A percentile compares a stretch with the other conserved stretches of the same genome.
phyloP scores from a whole-genome alignment of 1,139 yeast species.

The Kodamaea fungicola region DNA sequence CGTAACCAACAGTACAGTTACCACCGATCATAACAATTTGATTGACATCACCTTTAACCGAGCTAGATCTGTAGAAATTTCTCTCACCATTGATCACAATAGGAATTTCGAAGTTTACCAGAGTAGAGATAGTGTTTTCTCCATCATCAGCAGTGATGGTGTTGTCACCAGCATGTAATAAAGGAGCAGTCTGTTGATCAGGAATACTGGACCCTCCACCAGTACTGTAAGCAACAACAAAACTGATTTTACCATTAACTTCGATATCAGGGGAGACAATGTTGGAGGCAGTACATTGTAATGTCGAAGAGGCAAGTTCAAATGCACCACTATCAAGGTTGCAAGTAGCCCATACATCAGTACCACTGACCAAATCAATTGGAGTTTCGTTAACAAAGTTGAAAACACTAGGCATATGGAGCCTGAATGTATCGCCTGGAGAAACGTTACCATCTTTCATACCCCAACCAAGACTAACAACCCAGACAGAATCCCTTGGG shows the following conservation, averaged over 20 bases:
- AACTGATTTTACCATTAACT: conserved; percentile 17
- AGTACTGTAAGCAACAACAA: conserved; percentile 24
- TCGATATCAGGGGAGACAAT: conserved; percentile 8
- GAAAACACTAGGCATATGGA: conserved; percentile 16
- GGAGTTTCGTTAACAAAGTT: conserved; percentile 16
- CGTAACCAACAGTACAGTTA: conserved; percentile 18
- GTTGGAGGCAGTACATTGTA: conserved; percentile 22
- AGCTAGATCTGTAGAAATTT: too few relatives aligned
- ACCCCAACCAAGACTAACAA: conserved; percentile 3
- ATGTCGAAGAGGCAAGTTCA: conserved; percentile 20
- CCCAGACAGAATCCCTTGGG: conserved; percentile 2
- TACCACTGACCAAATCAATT: conserved; percentile 5
- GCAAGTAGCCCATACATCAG: conserved; percentile 25
- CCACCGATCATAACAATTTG: conserved; percentile 19
- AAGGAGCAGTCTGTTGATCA: conserved; percentile 17
- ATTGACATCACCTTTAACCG: too few relatives aligned
- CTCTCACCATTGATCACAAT: too few relatives aligned
- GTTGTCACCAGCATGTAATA: conserved; percentile 20
- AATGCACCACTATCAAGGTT: conserved; percentile 20
- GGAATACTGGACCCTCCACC: conserved; percentile 18
- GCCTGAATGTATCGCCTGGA: conserved; percentile 23
- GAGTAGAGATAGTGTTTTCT: conserved; percentile 12
- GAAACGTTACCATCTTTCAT: not conserved
- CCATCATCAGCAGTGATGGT: conserved; percentile 26
- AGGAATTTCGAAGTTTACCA: conserved; percentile 11